Base-by-base conservation (phyloP, 2,329 filamentous ascomycete species). In the Epichloe elymi region DNA sequence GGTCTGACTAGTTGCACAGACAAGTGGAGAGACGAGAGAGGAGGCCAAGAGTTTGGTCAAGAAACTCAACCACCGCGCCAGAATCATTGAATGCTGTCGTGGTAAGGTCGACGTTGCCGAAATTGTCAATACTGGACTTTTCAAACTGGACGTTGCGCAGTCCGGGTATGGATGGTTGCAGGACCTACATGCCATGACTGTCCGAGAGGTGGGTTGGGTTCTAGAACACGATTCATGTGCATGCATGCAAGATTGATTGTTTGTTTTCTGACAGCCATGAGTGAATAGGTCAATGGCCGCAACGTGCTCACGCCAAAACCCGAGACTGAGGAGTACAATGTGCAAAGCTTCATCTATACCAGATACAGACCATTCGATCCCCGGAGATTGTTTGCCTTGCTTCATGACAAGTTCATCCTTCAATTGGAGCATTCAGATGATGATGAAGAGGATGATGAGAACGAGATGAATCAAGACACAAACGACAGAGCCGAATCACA, bases 281-380 rank as follows among this genome's bases (percentile, higher is more conserved):
- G 2, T 1, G 7, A 1, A 40, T 8, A 70, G 67, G 67, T 72
- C 37, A 73, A 73, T 44, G 71, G 70, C 0, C 64, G 65, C 15
- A 78, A 78, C 26, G 73, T 74, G 2, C 61, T 83, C 47, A 80
- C 79, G 0, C 82, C 82, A 0, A 85, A 79, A 60, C 84, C 83
- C 0, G 83, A 87, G 66, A 86, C 82, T 0, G 72, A 86, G 50
- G 83, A 86, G 70, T 86, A 86, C 59, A 82, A 81, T 7, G 82
- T 88, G 11, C 75, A 79, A 37, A 87, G 79, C 60, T 86, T 86
- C 56, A 79, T 88, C 12, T 88, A 88, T 61, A 70, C 73, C 1
- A 75, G 79, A 0, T 70, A 77, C 7, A 68, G 76, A 0, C 80
- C 80, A 0, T 76, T 78, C 50, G 71, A 77, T 40, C 74, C 74